These are phyloP conservation scores for Elymus sibiricus DNA, from an alignment of 176 grass and related monocot species.

Conservation along the genomic window DNA sequence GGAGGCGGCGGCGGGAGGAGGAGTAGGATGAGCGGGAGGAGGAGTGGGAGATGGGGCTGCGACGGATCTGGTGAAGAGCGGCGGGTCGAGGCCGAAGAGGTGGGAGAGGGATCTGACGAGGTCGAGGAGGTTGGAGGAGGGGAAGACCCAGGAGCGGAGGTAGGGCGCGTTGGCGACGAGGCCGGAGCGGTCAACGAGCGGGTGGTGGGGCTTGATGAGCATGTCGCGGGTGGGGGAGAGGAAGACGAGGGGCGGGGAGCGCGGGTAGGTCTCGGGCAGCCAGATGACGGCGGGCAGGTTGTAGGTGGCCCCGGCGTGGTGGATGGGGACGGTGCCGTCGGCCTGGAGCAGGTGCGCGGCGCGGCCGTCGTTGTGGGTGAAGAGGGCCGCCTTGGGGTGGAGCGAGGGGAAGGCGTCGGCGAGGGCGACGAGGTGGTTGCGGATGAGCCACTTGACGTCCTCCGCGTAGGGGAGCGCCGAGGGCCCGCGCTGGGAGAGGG, in stretches of 20 bases:
- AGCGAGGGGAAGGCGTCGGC: conserved; percentile 72
- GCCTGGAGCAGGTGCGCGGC: conserved; percentile 77
- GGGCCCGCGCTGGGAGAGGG: conserved; percentile 74
- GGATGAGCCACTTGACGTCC: conserved; percentile 95
- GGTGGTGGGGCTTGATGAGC: conserved; percentile 87
- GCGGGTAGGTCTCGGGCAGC: conserved; percentile 88
- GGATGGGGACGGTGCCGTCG: conserved; percentile 74
- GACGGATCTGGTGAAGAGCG: conserved; percentile 55
- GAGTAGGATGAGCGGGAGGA: not conserved
- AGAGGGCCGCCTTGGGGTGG: conserved; percentile 71
- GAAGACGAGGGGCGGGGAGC: conserved; percentile 72
- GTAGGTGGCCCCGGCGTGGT: conserved; percentile 69
- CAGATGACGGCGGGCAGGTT: conserved; percentile 82
- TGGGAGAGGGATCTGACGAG: conserved; percentile 74
- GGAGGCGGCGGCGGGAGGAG: not conserved
- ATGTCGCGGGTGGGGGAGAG: conserved; percentile 82
- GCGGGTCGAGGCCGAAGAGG: conserved; percentile 75
- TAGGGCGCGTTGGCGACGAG: conserved; percentile 65
- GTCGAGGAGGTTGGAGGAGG: conserved; percentile 81
- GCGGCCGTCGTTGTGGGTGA: conserved; percentile 90
- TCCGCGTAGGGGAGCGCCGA: conserved; percentile 69
- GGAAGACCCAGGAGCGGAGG: conserved; percentile 88
- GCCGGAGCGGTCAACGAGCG: conserved; percentile 70
- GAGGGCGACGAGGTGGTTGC: conserved; percentile 82
- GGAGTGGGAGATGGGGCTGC: conserved; percentile 9